These are phyloP conservation scores for Chaetomiaceae sp. DNA, from an alignment of 2,329 filamentous ascomycete genomes.

Conservation along the genomic window DNA sequence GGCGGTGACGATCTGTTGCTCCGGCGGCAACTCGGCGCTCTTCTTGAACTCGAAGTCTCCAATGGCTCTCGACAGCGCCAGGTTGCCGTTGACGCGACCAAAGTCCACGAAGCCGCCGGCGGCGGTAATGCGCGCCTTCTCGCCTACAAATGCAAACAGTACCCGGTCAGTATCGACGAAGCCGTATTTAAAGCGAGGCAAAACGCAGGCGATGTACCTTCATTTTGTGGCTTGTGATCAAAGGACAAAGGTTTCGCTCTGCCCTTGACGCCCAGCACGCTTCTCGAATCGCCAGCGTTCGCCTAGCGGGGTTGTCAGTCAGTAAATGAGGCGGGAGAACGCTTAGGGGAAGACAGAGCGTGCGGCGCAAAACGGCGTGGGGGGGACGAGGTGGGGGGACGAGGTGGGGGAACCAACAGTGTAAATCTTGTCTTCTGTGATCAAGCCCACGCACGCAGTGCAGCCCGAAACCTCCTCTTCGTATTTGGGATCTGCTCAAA, in stretches of 20 bases:
- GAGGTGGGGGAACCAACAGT: conserved; percentile 70
- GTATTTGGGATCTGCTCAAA: conserved; percentile 75
- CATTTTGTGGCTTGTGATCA: conserved; percentile 98
- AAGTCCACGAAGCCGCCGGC: conserved; percentile 98
- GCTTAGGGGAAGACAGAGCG: conserved; percentile 16
- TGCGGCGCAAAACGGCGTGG: not conserved
- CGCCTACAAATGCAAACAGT: conserved; percentile 49
- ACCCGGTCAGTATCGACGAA: conserved; percentile 13
- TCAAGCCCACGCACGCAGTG: conserved; percentile 85
- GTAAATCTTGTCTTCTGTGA: conserved; percentile 88
- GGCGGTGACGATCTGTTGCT: conserved; percentile 96
- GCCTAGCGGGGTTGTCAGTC: conserved; percentile 64
- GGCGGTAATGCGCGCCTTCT: conserved; percentile 92
- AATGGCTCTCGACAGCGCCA: conserved; percentile 92
- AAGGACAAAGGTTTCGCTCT: conserved; percentile 97
- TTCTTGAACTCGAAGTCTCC: conserved; percentile 99
- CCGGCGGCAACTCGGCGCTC: conserved; percentile 91
- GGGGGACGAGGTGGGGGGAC: conserved; percentile 15
- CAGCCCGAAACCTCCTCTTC: conserved; percentile 98
- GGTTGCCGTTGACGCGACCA: conserved; percentile 94
- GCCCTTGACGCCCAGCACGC: conserved; percentile 92
- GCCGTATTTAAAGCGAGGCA: not conserved
- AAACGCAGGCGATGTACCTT: conserved; percentile 53
- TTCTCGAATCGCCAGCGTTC: conserved; percentile 93
- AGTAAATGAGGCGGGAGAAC: too few relatives aligned